Percentiles rank a stretch among this genome's conserved stretches.
phyloP scores from a whole-genome alignment of 805 yeast species.

The Spathaspora sp. region DNA sequence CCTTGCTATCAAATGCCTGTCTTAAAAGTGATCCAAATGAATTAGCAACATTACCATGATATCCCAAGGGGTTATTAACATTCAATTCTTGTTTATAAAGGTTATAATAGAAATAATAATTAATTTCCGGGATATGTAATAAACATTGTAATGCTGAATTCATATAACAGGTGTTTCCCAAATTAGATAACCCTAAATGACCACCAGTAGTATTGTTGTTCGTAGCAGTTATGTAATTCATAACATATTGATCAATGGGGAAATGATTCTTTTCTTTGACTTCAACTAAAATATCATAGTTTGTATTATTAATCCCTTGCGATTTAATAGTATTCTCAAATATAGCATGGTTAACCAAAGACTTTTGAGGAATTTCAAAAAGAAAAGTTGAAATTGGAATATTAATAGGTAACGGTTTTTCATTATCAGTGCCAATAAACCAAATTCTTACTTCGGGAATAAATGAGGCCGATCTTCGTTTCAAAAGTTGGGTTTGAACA shows the following conservation, averaged over 20 bases:
- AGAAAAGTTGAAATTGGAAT: constrained; percentile 25
- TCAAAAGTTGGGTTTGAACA: constrained; percentile 19
- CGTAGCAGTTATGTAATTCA: background rate
- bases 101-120: constrained; percentile 66
- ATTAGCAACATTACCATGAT: constrained; percentile 74
- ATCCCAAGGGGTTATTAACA: constrained; percentile 76
- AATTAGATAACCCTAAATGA: constrained; percentile 57
- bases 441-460: constrained; percentile 27
- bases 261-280: constrained; percentile 15
- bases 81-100: constrained; percentile 67
- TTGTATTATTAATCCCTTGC: constrained; percentile 24
- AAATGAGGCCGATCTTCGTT: constrained; percentile 10
- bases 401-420: constrained; percentile 18
- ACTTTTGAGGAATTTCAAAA: constrained; percentile 24
- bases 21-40: constrained; percentile 71
- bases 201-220: constrained; percentile 27
- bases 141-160: constrained; percentile 90
- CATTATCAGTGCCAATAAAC: constrained; percentile 22
- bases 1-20: constrained; percentile 42
- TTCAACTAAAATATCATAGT: constrained; percentile 29
- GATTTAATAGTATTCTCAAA: constrained; percentile 20
- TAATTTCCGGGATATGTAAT: constrained; percentile 79
- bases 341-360: constrained; percentile 22
- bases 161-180: constrained; percentile 94
- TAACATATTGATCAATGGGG: constrained; percentile 18